Base-by-base conservation (phyloP, 192 early-diverging fungal species). In the Gamsiella multidivaricata region DNA sequence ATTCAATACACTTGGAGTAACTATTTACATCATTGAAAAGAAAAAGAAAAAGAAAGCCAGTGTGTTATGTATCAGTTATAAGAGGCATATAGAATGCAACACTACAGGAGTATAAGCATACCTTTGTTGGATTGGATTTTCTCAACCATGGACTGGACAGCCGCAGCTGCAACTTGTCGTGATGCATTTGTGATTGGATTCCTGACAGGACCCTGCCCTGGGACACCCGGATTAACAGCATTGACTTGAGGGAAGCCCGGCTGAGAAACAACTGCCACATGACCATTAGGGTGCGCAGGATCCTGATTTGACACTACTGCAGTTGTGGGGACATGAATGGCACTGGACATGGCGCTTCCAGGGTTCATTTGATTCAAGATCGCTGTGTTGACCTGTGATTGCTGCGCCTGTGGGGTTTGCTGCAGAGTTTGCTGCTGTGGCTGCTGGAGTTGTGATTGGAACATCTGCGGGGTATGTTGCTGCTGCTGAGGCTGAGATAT, bases 111-210 rank as follows among this genome's bases (percentile, higher is more conserved):
- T 28, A 37, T n/a, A n/a, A n/a, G n/a, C 39, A 49, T 63, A 84
- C 83, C 76, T 79, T 81, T 56, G 32, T 34, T 81, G 3, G 66
- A 45, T 20, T 71, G 68, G 57, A 80, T 81, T 9, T 52, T 65
- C 42, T 80, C 81, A 14, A 79, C 69, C 76, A 85, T 79, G 23
- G 61, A 43, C 28, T 74, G 81, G 6, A 85, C 79, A 20, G 71
- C 65, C 25, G 43, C 65, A 18, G 79, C 72, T 5, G 81, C 83
- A 33, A 42, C 51, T 23, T 59, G 62, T 5, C 74, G 63, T 7
- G 82, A 70, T 18, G 80, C 54, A 17, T 49, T 60, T 3, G 72
- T 70, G 12, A 46, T 41, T 12, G 69, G 43, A 10, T 57, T 57
- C 14, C 70, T 63, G 6, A 25, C 25, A 29, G 57, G 45, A 6